Conservation (phyloP, 768 basidiomycete genomes). For the Dendrothele bispora region DNA sequence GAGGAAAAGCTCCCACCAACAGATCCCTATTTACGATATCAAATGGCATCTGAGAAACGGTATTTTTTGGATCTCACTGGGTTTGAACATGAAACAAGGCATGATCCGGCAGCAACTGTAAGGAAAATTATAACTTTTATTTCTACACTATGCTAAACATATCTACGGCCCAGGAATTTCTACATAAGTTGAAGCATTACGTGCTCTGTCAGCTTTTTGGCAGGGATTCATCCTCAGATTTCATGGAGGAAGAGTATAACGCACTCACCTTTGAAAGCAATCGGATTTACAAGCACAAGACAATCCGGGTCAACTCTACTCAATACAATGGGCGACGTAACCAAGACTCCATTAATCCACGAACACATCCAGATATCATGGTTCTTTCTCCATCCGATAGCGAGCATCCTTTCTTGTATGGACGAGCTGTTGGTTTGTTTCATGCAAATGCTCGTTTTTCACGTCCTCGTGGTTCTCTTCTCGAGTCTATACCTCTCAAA, state of each 20-base stretch:
- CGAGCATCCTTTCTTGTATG: slow-evolving; percentile 29
- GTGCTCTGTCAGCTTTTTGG: neutral
- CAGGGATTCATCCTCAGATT: neutral
- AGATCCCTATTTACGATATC: slow-evolving; percentile 15
- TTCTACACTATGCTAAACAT: neutral
- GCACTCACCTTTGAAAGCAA: slow-evolving; percentile 19
- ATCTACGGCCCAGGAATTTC: neutral
- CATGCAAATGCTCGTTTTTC: slow-evolving; percentile 25
- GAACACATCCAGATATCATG: slow-evolving; percentile 27
- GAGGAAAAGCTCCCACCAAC: slow-evolving; percentile 12
- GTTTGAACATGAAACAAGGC: slow-evolving; percentile 9
- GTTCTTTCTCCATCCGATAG: neutral
- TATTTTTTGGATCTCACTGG: slow-evolving; percentile 10
- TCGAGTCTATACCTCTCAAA: slow-evolving; percentile 3
- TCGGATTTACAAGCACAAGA: slow-evolving; percentile 21
- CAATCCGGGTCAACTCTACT: slow-evolving; percentile 33
- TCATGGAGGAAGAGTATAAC: slow-evolving; percentile 3
- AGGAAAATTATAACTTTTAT: neutral
- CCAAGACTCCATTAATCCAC: slow-evolving; percentile 37
- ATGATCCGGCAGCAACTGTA: slow-evolving; percentile 30
- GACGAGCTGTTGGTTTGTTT: slow-evolving; percentile 26
- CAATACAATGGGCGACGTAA: slow-evolving; percentile 32
- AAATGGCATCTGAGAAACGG: slow-evolving; percentile 19
- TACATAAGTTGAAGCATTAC: neutral
- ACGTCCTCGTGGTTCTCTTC: neutral